These are phyloP conservation scores for Abelmoschus esculentus DNA, from an alignment of 345 rosid genomes.

Conservation along the genomic window DNA sequence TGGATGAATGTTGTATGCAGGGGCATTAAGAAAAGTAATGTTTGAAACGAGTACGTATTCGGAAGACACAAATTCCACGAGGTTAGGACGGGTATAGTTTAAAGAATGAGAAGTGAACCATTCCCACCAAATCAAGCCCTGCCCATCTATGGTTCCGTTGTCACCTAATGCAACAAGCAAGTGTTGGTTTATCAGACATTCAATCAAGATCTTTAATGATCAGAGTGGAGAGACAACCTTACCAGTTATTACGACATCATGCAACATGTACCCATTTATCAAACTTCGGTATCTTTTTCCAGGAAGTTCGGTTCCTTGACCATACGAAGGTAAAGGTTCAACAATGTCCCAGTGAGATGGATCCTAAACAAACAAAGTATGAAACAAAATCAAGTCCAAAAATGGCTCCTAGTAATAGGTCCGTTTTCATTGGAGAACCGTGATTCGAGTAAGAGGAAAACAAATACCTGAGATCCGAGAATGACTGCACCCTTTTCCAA, in stretches of 20 bases:
- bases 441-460: neutral
- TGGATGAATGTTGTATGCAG: constrained; percentile 75
- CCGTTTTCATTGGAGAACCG: neutral
- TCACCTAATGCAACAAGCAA: constrained; percentile 46
- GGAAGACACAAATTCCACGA: constrained; percentile 63
- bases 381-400: neutral
- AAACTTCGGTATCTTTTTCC: constrained; percentile 73
- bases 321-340: constrained; percentile 80
- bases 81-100: constrained; percentile 87
- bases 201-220: neutral
- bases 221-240: neutral
- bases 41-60: constrained; percentile 68
- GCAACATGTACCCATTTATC: constrained; percentile 67
- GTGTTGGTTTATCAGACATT: neutral
- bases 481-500: constrained; percentile 80
- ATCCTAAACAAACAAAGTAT: constrained; percentile 35
- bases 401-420: neutral
- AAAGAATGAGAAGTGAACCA: constrained; percentile 53
- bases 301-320: constrained; percentile 76
- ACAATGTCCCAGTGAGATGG: constrained; percentile 78
- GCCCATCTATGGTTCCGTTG: constrained; percentile 86
- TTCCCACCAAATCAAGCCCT: constrained; percentile 89
- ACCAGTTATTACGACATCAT: constrained; percentile 84
- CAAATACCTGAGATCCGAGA: constrained; percentile 79
- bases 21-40: constrained; percentile 70